These are phyloP conservation scores for Chaetothyriales sp. DNA, from an alignment of 2,329 filamentous ascomycete genomes.

Conservation along the genomic window DNA sequence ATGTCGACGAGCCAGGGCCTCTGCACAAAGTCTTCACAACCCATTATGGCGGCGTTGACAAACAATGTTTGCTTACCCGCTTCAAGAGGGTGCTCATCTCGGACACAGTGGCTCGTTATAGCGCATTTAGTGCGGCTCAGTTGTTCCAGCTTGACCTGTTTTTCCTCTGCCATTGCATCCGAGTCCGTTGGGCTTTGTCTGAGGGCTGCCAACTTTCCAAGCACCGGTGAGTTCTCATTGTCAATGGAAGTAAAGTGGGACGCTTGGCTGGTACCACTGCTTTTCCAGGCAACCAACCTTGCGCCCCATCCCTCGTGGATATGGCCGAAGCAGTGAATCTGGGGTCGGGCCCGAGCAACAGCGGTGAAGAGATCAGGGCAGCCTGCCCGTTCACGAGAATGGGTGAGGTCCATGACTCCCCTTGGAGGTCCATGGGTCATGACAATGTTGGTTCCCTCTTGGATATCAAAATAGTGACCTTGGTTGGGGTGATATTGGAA, in stretches of 20 bases:
- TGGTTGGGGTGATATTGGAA: conserved; percentile 35
- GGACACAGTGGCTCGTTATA: conserved; percentile 29
- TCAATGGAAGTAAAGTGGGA: conserved; percentile 37
- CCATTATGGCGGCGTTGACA: conserved; percentile 46
- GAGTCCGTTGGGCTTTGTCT: conserved; percentile 3
- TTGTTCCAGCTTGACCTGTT: conserved; percentile 2
- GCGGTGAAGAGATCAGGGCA: conserved; percentile 23
- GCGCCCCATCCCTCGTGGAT: conserved; percentile 43
- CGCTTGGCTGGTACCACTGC: conserved; percentile 20
- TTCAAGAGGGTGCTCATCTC: conserved; percentile 22
- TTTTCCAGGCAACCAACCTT: conserved; percentile 39
- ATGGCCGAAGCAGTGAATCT: conserved; percentile 30
- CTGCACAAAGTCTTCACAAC: conserved; percentile 31
- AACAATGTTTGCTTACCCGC: conserved; percentile 42
- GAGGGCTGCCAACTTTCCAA: conserved; percentile 24
- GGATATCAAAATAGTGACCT: conserved; percentile 27
- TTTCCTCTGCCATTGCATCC: conserved; percentile 1
- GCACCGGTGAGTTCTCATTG: conserved; percentile 24
- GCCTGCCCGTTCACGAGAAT: conserved; percentile 21
- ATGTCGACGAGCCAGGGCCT: conserved; percentile 42
- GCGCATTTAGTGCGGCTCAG: conserved; percentile 20
- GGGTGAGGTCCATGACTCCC: conserved; percentile 37
- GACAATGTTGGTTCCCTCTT: conserved; percentile 30
- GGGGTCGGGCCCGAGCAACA: conserved; percentile 22
- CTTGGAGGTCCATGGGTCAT: conserved; percentile 44